These are phyloP conservation scores for Malania oleifera DNA, from an alignment of 164 flowering plant genomes.

Conservation along the genomic window DNA sequence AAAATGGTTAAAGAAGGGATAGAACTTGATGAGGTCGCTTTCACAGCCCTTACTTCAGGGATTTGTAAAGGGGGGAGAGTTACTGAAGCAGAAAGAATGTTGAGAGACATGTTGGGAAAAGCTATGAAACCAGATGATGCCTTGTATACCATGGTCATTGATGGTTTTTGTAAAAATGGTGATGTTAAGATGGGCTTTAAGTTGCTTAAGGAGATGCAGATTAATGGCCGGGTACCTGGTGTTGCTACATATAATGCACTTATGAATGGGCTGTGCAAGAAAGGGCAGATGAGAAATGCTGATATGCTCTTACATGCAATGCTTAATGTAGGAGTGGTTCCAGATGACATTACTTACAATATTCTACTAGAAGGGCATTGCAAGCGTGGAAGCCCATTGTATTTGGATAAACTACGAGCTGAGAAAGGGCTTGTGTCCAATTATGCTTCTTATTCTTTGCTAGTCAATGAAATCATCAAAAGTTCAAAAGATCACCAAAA, in stretches of 20 bases:
- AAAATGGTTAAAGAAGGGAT: slow-evolving; percentile 51
- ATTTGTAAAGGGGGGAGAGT: slow-evolving; percentile 46
- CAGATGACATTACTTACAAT: slow-evolving; percentile 78
- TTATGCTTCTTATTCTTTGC: slow-evolving; percentile 52
- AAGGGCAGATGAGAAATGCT: slow-evolving; percentile 74
- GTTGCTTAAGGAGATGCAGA: slow-evolving; percentile 65
- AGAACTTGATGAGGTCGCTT: slow-evolving; percentile 61
- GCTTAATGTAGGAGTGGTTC: slow-evolving; percentile 63
- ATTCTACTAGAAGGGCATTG: slow-evolving; percentile 73
- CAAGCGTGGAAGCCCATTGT: slow-evolving; percentile 34
- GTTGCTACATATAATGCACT: slow-evolving; percentile 70
- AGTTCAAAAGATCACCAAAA: slow-evolving; percentile 22
- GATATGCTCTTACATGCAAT: slow-evolving; percentile 61
- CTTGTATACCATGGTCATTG: slow-evolving; percentile 68
- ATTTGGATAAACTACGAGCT: slow-evolving; percentile 33
- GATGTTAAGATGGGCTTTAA: slow-evolving; percentile 56
- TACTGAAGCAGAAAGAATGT: slow-evolving; percentile 47
- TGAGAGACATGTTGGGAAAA: slow-evolving; percentile 57
- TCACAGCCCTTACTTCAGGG: slow-evolving; percentile 70
- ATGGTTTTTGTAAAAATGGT: slow-evolving; percentile 64
- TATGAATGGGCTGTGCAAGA: slow-evolving; percentile 70
- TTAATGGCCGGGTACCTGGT: slow-evolving; percentile 41
- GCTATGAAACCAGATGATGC: slow-evolving; percentile 60
- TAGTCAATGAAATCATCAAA: slow-evolving; percentile 33
- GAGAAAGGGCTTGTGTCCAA: slow-evolving; percentile 69